Conservation (phyloP, 1,284 basidiomycete genomes). For the Farysia itapuensis region DNA sequence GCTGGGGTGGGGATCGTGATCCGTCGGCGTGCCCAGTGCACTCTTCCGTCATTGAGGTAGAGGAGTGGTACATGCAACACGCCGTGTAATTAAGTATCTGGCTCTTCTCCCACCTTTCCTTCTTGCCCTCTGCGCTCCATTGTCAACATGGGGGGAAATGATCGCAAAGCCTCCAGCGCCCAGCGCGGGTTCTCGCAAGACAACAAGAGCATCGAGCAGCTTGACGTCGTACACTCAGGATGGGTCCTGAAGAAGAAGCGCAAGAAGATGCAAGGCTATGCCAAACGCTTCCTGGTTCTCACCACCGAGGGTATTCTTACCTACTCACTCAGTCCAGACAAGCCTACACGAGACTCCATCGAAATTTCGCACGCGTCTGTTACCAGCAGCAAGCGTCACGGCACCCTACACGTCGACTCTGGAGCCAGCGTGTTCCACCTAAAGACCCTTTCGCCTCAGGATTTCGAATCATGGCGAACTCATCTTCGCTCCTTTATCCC, state of each 20-base stretch:
- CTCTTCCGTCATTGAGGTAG: no score
- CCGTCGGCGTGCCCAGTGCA: no score
- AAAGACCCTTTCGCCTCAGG: constrained; percentile 50
- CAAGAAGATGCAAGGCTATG: constrained; percentile 60
- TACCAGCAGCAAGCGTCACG: constrained; percentile 51
- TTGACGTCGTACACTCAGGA: constrained; percentile 48
- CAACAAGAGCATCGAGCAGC: constrained; percentile 22
- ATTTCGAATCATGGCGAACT: constrained; percentile 53
- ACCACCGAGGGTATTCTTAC: constrained; percentile 52
- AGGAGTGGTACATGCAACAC: no score
- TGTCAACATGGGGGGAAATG: constrained; percentile 2
- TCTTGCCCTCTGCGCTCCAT: no score
- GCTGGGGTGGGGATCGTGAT: no score
- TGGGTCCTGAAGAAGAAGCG: constrained; percentile 60
- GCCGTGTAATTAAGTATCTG: no score
- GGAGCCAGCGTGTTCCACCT: constrained; percentile 56
- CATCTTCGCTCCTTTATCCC: constrained; percentile 54
- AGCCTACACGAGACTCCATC: constrained; percentile 50
- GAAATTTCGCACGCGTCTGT: constrained; percentile 57
- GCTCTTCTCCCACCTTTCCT: no score
- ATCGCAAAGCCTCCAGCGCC: background rate
- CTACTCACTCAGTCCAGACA: constrained; percentile 51
- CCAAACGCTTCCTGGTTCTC: constrained; percentile 56
- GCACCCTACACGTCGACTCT: constrained; percentile 58
- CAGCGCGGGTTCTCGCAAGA: background rate